Base-by-base conservation (phyloP, 768 basidiomycete species). In the Tephrocybe rancida region DNA sequence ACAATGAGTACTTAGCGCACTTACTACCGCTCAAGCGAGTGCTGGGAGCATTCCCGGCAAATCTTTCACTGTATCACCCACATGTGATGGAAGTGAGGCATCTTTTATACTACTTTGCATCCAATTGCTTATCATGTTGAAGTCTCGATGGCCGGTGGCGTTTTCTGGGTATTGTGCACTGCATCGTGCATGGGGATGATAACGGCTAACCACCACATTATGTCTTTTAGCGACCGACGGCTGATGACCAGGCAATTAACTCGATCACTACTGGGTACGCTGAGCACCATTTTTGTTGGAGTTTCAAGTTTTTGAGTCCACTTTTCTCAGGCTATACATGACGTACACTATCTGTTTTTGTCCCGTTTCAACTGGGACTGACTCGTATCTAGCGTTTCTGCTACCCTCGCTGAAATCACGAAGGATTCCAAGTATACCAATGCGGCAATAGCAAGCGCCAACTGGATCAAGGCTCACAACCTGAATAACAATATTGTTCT, bases 101-200 rank as follows among this genome's bases (percentile, higher is more conserved):
- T 7, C 7, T 48, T 37, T 25, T 22, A 18, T 34, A 25, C 10
- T 3, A 24, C 27, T n/a, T 24, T 19, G 10, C 10, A 24, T 21
- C 27, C 48, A 42, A 24, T 8, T 26, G 35, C 29, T 30, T 52
- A 48, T 26, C 18, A 44, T 54, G 6, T 19, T 52, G n/a, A n/a
- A 79, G 76, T 63, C 19, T 75, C 76, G 11, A 82, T 81, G 78
- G 78, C 74, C 5, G 81, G 81, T 2, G 79, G 78, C 8, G 81
- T 83, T 16, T 84, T 83, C 59, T 82, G 81, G 80, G 79, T 79
- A 57, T n/a, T n/a, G n/a, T 43, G 14, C 14, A 11, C 16, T 32
- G 34, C 7, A 1, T 13, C 2, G n/a, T 42, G 13, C 10, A 25
- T 37, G 11, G 27, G 26, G 8, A 32, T 44, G 30, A 3, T 19